Evolutionary conservation across 768 basidiomycete species (phyloP), one percentile per base, ranked within the genome.

Genomic region (Guyanaporus albipodus): DNA sequence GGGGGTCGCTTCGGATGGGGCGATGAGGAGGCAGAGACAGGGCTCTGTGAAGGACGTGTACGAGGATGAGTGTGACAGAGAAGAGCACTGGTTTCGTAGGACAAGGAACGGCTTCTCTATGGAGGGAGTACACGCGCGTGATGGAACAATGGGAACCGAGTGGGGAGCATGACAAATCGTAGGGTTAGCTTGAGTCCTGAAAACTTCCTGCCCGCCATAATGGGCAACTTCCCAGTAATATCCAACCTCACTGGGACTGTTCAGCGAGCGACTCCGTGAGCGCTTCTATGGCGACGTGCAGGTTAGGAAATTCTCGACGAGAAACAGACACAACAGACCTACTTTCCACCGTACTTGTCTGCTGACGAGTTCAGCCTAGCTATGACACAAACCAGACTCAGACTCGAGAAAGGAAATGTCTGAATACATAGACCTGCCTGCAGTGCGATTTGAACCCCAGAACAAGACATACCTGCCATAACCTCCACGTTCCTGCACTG

Each of bases 21-120:
- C 41, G 36, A 76, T 54, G 0, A 77, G 59, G 14, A 60, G 47
- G 6, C n/a, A n/a, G n/a, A n/a, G n/a, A n/a, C n/a, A n/a, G n/a
- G n/a, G n/a, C n/a, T n/a, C n/a, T n/a, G n/a, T 74, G 70, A 17
- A 70, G 57, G 17, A 60, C 40, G 8, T 49, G 41, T 29, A 55
- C 21, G 42, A 65, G 58, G 4, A 56, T 14, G 6, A 27, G 39
- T 0, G 62, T 60, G 31, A 56, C 33, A 35, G 59, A 42, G 12
- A 57, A 61, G 14, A 66, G 37, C 5, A 57, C 38, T 1, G 48
- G 39, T 15, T 55, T 49, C 22, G 42, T 47, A 4, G 44, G 31
- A 15, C 21, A 27, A 0, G 18, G 9, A 2, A 23, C n/a, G n/a
- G n/a, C n/a, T n/a, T n/a, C n/a, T n/a, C n/a, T n/a, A n/a, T n/a